Base-by-base conservation (phyloP, 805 yeast species). In the Spathaspora arborariae region DNA sequence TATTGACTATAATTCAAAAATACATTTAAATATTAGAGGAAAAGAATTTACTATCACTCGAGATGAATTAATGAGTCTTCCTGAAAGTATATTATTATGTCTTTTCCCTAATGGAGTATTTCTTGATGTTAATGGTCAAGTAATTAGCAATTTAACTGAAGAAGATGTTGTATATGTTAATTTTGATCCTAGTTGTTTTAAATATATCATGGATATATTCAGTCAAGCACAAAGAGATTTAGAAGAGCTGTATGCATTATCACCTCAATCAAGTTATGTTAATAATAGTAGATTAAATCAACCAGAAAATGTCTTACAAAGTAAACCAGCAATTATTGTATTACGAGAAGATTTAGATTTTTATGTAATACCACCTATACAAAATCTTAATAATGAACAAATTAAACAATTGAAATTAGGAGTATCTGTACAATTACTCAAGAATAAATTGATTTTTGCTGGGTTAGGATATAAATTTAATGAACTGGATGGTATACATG, bases 301-400 rank as follows among this genome's bases (percentile, higher is more conserved):
- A 24, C 65, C 55, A 39, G 63, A 60, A 21, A 82, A 80, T 40
- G 80, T 90, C 3, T 70, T 91, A 51, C 82, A 80, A 52, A 82
- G 81, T 50, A 86, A 88, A 54, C 99, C 98, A 0, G 85, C 96
- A 0, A 84, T 94, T 39, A 89, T 94, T 46, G 97, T 92, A 3
- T 73, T 94, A 45, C 75, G 97, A 51, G 99, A 94, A 63, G 99
- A 94, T 65, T 75, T 94, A 54, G 99, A 94, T 62, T 94, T 80
- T 66, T 94, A 91, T 64, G 88, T 95, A 52, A 83, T 94, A 15
- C 95, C 97, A 2, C 91, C 88, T 38, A 67, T 68, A 36, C 64
- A 75, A 1, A 84, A 85, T 1, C 66, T 82, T 34, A 63, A 72
- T 42, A 68, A 70, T 19, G 82, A 80, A 20, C 80, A 82, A 38